Base-by-base conservation (phyloP, 352 stramenopile genomes). In the Phytophthora ohioensis region DNA sequence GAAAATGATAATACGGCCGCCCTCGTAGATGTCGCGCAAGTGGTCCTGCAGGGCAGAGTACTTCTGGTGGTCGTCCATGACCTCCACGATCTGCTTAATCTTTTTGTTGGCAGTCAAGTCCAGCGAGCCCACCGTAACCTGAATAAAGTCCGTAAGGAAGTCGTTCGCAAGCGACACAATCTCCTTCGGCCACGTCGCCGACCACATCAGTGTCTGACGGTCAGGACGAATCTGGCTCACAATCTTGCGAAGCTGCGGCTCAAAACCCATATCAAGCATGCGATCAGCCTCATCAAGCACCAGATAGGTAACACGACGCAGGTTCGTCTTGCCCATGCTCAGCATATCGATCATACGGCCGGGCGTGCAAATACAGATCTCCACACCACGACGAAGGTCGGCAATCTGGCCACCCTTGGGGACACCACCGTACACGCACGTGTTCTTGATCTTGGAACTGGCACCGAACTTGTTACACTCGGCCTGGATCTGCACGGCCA, bases 181-280 rank as follows among this genome's bases (percentile, higher is more conserved):
- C 71, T 99, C 97, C 78, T 99, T 98, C 6, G 98, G 98, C 98
- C 98, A 99, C 10, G 98, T 99, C 30, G 98, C 98, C 12, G 86
- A 97, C 94, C 97, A 99, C 96, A 99, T 99, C 12, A 99, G 88
- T 51, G 98, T 99, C 83, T 99, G 98, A 67, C 98, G 90, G 79
- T 99, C 94, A 27, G 97, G 97, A 10, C 97, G 93, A 69, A 99
- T 99, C 79, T 99, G 97, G 47, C 84, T 97, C 57, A 99, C 95
- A 70, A 99, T 99, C 81, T 98, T 98, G 46, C 92, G 92, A 8
- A 98, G 85, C 72, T 98, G 93, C 5, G 91, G 91, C 70, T 98
- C 93, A 58, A 99, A 98, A 71, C 96, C 96, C 80, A 99, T 98
- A 62, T 98, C 93, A 3, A 98, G 78, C 92, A 98, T 98, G 60